These are phyloP conservation scores for Turnera subulata DNA, from an alignment of 345 rosid genomes.

Conservation along the genomic window DNA sequence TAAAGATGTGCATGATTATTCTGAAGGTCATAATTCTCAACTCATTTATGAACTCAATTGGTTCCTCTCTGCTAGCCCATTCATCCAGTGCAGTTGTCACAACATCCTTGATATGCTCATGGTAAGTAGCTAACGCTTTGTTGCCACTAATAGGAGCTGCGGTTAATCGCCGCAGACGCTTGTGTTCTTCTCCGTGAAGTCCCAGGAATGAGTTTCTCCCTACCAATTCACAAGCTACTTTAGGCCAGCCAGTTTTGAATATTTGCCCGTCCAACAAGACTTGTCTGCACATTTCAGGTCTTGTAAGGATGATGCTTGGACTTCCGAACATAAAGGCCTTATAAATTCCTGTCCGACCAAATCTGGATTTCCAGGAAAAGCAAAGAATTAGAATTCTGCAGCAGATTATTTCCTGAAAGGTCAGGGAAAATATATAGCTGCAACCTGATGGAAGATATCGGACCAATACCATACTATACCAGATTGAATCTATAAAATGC, in stretches of 20 bases:
- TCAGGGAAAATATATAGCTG: too few species aligned
- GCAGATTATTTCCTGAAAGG: too few species aligned
- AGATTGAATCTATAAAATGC: too few species aligned
- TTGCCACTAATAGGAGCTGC: constrained; percentile 34
- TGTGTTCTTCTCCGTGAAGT: constrained; percentile 17
- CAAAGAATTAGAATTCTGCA: too few species aligned
- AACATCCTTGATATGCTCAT: constrained; percentile 20
- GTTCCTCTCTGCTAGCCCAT: constrained; percentile 18
- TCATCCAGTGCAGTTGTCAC: constrained; percentile 22
- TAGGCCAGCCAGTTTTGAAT: not conserved
- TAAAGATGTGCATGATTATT: constrained; percentile 30
- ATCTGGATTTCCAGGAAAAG: too few species aligned
- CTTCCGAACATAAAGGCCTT: too few species aligned
- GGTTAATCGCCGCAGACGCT: constrained; percentile 24
- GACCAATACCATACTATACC: too few species aligned
- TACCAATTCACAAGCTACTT: too few species aligned
- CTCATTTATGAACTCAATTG: constrained; percentile 32
- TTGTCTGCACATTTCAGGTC: not conserved
- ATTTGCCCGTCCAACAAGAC: not conserved
- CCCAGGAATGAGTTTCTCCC: constrained; percentile 22
- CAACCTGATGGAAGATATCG: too few species aligned
- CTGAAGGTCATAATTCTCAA: constrained; percentile 25
- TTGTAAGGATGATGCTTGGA: not conserved
- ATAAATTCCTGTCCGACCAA: too few species aligned
- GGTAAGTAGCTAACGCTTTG: constrained; percentile 22